A percentile compares a stretch with the other conserved stretches of the same genome.
Evolutionary conservation across 768 basidiomycete genomes (phyloP).

Genomic region (Pleurotus salmoneostramineus): DNA sequence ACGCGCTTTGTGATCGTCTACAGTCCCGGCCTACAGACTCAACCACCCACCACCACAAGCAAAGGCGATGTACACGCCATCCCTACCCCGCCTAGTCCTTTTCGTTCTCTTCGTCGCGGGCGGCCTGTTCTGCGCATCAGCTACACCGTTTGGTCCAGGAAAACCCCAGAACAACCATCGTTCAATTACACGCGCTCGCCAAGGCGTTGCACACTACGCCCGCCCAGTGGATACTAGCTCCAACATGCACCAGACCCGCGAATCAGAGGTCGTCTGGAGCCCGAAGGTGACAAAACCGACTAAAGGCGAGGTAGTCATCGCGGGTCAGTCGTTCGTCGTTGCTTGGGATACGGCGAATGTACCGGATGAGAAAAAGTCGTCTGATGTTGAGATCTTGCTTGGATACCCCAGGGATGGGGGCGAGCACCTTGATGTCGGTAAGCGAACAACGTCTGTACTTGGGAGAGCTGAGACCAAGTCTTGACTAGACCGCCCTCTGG

Average conservation of each 20-base stretch:
- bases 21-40: too few relatives aligned
- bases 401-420: background rate
- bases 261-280: background rate
- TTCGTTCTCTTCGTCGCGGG: background rate
- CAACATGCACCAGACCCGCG: background rate
- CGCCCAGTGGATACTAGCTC: background rate
- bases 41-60: too few relatives aligned
- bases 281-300: background rate
- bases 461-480: background rate
- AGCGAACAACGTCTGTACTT: background rate
- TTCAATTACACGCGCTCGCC: background rate
- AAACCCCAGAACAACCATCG: background rate
- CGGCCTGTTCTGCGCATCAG: background rate
- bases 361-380: background rate
- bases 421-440: background rate
- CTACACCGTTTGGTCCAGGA: background rate
- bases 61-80: too few relatives aligned
- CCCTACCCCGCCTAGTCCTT: background rate
- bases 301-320: background rate
- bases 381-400: background rate
- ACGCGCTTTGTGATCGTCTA: too few relatives aligned
- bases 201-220: background rate
- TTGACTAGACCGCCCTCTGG: background rate
- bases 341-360: background rate
- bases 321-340: background rate